These are phyloP conservation scores for Selaginella moellendorffii DNA, from an alignment of 75 land plant genomes.

Conservation along the genomic window DNA sequence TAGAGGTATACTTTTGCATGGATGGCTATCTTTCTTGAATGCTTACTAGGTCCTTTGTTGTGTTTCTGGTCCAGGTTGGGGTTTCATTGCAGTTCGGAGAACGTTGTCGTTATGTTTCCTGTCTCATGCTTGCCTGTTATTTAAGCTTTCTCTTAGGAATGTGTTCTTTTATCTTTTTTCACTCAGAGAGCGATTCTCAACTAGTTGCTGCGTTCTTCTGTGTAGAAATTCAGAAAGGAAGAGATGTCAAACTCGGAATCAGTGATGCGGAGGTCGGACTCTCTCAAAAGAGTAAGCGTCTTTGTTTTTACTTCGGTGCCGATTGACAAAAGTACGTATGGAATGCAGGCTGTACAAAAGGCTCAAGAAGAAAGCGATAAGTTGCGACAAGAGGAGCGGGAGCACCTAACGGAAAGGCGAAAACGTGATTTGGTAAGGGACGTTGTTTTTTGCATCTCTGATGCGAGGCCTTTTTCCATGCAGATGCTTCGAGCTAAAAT, in stretches of 20 bases:
- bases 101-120: not conserved
- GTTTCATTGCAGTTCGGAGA: slow-evolving; percentile 8
- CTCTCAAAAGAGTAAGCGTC: slow-evolving; percentile 45
- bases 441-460: too few relatives aligned
- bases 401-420: slow-evolving; percentile 71
- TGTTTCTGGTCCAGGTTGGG: not conserved
- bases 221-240: slow-evolving; percentile 85
- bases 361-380: slow-evolving; percentile 94
- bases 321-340: not conserved
- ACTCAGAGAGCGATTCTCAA: not conserved
- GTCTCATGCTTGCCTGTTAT: not conserved
- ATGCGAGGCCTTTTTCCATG: too few relatives aligned
- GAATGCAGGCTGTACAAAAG: slow-evolving; percentile 65
- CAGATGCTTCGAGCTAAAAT: not conserved
- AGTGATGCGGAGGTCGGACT: slow-evolving; percentile 57
- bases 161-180: not conserved
- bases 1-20: slow-evolving; percentile 41
- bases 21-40: not conserved
- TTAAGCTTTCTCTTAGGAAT: not conserved
- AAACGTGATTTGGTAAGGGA: slow-evolving; percentile 75
- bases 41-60: not conserved
- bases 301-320: not conserved
- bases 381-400: slow-evolving; percentile 75
- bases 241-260: slow-evolving; percentile 79
- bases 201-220: slow-evolving; percentile 4